Evolutionary conservation across 2,329 filamentous ascomycete species (phyloP).

Genomic region (Monilinia polystroma): DNA sequence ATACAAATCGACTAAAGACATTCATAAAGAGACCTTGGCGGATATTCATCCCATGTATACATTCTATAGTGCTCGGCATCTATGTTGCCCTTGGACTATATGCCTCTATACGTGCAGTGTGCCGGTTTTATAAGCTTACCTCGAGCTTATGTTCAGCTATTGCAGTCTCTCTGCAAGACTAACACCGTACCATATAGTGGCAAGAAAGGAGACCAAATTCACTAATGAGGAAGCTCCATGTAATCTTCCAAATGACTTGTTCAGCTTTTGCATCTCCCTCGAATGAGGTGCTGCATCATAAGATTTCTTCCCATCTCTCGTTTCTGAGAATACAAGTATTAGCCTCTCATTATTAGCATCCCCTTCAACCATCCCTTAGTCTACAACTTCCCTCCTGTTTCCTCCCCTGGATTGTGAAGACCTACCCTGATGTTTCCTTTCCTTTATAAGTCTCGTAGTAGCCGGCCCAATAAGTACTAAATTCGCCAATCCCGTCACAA

Average conservation of each 20-base stretch:
- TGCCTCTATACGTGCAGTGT: background rate
- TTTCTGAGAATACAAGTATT: constrained; percentile 54
- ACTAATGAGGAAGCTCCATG: constrained; percentile 80
- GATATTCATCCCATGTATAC: background rate
- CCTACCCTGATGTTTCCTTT: constrained; percentile 76
- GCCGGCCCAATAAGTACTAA: constrained; percentile 69
- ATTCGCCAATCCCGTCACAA: constrained; percentile 71
- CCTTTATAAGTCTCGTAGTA: constrained; percentile 71
- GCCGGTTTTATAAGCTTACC: background rate
- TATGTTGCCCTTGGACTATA: background rate
- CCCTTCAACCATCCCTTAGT: constrained; percentile 3
- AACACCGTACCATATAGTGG: constrained; percentile 75
- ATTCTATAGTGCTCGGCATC: background rate
- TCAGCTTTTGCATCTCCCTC: constrained; percentile 77
- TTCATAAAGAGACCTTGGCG: background rate
- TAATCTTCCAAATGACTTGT: constrained; percentile 73
- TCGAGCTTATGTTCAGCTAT: constrained; percentile 18
- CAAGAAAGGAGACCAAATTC: constrained; percentile 70
- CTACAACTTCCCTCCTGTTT: too few relatives aligned
- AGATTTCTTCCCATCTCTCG: constrained; percentile 83
- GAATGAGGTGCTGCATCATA: constrained; percentile 78
- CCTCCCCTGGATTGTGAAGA: constrained; percentile 19
- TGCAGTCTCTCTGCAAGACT: constrained; percentile 50
- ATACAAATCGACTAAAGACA: background rate
- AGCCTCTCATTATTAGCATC: background rate